Base-by-base conservation (phyloP, 495 filamentous ascomycete species). In the Aspergillus incahuasiensis region DNA sequence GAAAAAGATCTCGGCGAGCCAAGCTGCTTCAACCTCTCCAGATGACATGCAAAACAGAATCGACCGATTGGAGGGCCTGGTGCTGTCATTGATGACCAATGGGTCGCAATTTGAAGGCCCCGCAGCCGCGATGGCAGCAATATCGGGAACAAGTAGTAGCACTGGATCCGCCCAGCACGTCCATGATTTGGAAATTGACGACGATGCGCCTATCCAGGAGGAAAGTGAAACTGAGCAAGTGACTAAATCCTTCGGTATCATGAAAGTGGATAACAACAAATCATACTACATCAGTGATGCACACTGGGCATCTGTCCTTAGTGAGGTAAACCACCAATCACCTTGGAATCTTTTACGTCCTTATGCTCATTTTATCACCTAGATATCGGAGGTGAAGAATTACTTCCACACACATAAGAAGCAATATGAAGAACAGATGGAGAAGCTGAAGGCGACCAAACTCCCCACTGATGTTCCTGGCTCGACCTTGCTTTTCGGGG, bases 1-100 rank as follows among this genome's bases (percentile, higher is more conserved):
- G 60, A 90, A 88, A 68, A 95, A 89, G 80, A 84, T 85, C 63
- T 71, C 80, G 52, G 71, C 81, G 66, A 81, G 82, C 54, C 72
- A 78, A 52, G 70, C 73, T 59, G 74, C 82, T 65, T 73, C 77
- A 60, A 74, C 81, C 50, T 78, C 87, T 13, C 84, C 94, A 24
- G 92, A 96, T 80, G 94, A 97, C 70, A 99, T 99, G 94, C 94
- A 99, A 73, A 95, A 92, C 65, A 88, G 94, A 67, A 99, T 99
- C 72, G 91, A 99, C 74, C 86, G 94, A 60, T 73, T 99, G 61
- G 94, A 99, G 81, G 88, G 92, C 49, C 75, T 99, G 65, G 94
- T 99, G 50, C 70, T 99, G 49, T 95, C 90, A 3, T 75, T 99
- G 71, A 97, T 99, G 94, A 92, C 91, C 60, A 92, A 91, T 71